These are phyloP conservation scores for Magnolia sinica DNA, from an alignment of 164 flowering plant species.

Conservation along the genomic window DNA sequence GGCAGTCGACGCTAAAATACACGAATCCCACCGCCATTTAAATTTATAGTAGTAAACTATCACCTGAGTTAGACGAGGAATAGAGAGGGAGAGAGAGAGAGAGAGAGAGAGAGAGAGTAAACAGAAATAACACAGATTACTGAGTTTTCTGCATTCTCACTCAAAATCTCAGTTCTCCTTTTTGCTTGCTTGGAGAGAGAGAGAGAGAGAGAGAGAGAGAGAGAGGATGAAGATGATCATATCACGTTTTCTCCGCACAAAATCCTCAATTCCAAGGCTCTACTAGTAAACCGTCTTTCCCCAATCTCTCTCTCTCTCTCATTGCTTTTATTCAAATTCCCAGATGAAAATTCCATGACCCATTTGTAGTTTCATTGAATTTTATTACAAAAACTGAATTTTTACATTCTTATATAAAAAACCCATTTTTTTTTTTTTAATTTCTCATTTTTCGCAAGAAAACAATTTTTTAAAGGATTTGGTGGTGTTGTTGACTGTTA, in stretches of 20 bases:
- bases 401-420: not conserved
- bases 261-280: constrained; percentile 23
- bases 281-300: constrained; percentile 14
- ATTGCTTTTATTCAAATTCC: not conserved
- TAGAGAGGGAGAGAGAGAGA: too few species aligned
- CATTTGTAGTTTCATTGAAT: not conserved
- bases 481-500: not conserved
- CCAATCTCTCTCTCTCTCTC: not conserved
- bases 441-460: not conserved
- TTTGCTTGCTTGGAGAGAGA: not conserved
- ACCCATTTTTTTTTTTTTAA: not conserved
- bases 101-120: not conserved
- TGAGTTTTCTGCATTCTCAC: not conserved
- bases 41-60: too few species aligned
- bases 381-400: not conserved
- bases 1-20: not conserved
- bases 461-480: not conserved
- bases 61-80: too few species aligned
- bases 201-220: constrained; percentile 4
- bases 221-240: constrained; percentile 16
- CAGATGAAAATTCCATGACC: not conserved
- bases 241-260: constrained; percentile 19
- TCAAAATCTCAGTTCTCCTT: not conserved
- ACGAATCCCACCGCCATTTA: not conserved
- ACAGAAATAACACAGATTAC: not conserved